A percentile compares a stretch with the other conserved stretches of the same genome.
Conservation (phyloP, 441 rosid species). For the Croton laevigatus region DNA sequence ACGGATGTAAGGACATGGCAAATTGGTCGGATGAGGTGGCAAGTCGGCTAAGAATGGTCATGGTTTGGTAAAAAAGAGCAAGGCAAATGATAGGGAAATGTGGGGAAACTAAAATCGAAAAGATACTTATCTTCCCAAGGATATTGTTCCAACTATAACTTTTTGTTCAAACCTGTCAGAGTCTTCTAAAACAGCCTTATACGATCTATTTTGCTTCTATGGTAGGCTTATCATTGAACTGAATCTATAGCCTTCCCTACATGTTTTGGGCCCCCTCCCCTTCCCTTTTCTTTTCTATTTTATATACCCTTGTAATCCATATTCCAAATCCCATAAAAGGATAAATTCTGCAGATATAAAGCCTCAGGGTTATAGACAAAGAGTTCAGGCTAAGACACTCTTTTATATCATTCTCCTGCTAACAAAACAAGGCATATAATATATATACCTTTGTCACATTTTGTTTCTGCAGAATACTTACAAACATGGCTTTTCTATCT, state of each 20-base stretch:
- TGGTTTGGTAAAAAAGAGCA: slow-evolving; percentile 37
- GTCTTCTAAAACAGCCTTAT: slow-evolving; percentile 58
- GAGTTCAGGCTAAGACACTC: slow-evolving; percentile 28
- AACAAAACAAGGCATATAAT: not conserved
- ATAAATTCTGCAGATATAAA: slow-evolving; percentile 30
- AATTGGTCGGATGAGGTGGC: slow-evolving; percentile 31
- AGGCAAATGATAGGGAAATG: slow-evolving; percentile 38
- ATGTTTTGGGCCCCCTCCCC: slow-evolving; percentile 32
- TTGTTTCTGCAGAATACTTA: slow-evolving; percentile 3
- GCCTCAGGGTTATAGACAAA: slow-evolving; percentile 18
- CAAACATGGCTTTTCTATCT: slow-evolving; percentile 40
- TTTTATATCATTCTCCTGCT: slow-evolving; percentile 19
- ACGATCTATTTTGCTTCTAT: slow-evolving; percentile 36
- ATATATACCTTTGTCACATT: slow-evolving; percentile 24
- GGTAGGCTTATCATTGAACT: slow-evolving; percentile 51
- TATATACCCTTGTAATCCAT: slow-evolving; percentile 30
- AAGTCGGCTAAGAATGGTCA: slow-evolving; percentile 33
- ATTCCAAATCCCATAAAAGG: slow-evolving; percentile 45
- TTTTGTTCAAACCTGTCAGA: slow-evolving; percentile 91
- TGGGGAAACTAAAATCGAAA: slow-evolving; percentile 26
- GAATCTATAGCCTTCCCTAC: slow-evolving; percentile 53
- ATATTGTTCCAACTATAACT: slow-evolving; percentile 53
- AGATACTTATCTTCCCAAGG: slow-evolving; percentile 76
- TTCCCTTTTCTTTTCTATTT: not conserved
- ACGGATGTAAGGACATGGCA: slow-evolving; percentile 21